Evolutionary conservation across 306 rosid genomes (phyloP), one percentile per base, ranked within the genome.

Genomic region (Quillaja saponaria): DNA sequence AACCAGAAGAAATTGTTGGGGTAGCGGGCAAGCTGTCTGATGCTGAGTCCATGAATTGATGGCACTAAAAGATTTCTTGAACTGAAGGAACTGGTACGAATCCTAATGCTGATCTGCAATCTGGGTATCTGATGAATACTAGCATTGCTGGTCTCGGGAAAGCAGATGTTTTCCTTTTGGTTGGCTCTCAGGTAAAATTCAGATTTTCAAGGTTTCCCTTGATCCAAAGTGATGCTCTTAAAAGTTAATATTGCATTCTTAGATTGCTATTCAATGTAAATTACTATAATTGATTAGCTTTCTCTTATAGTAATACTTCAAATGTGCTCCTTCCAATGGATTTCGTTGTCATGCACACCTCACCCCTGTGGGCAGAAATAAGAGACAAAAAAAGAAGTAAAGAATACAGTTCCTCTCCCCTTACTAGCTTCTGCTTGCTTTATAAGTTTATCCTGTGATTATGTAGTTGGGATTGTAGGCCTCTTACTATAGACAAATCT

Each of bases 161-260:
- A 73, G 95, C 97, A 0, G 99, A 94, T 72, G 91, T 72, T 37
- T 89, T 94, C 76, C 85, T 94, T 46, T 85, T 94, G 91, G 82
- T 94, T 71, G 99, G 99, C 49, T 85, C 95, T 51, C 97, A 94
- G 99, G 99, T 94, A 83, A n/a, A n/a, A n/a, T n/a, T n/a, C n/a
- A n/a, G n/a, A n/a, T n/a, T n/a, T n/a, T n/a, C n/a, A n/a, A n/a
- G n/a, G n/a, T n/a, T n/a, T n/a, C n/a, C 55, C 8, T 33, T 44
- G 13, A 15, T 56, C 44, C n/a, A 33, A 25, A 45, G 25, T 54
- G 31, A 45, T 55, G 13, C 34, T 10, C 13, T 66, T 18, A 60
- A 54, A 8, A 35, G 38, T 79, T 21, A 1, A 25, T 25, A 66
- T 34, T 74, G 48, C 40, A n/a, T 28, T 63, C 39, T 46, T 58